A percentile compares a stretch with the other conserved stretches of the same genome.
phyloP scores from a whole-genome alignment of 2,329 filamentous ascomycete species.

The Calonectria ilicicola region DNA sequence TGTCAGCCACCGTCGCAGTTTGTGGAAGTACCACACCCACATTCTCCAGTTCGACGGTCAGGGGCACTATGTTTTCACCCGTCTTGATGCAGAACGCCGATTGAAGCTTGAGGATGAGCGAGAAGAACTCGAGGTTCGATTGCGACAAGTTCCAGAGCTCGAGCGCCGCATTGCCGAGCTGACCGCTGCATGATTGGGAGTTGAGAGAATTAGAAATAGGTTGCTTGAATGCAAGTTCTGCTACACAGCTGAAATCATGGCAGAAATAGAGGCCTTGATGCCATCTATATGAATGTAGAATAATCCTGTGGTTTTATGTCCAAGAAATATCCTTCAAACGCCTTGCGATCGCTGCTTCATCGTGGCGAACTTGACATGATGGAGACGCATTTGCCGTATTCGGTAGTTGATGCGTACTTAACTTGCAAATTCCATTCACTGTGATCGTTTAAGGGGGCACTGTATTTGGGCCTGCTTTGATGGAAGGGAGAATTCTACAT shows the following conservation, averaged over 20 bases:
- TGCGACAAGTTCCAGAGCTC: conserved; percentile 88
- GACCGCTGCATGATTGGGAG: conserved; percentile 52
- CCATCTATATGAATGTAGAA: conserved; percentile 17
- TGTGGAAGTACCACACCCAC: conserved; percentile 96
- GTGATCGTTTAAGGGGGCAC: too few species aligned
- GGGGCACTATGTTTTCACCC: conserved; percentile 90
- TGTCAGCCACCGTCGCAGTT: conserved; percentile 87
- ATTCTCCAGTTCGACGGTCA: conserved; percentile 98
- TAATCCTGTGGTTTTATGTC: background rate
- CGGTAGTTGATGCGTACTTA: background rate
- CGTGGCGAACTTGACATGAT: background rate
- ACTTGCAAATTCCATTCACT: background rate
- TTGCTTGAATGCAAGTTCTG: background rate
- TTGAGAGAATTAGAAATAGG: background rate
- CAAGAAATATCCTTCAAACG: background rate
- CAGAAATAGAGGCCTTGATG: background rate
- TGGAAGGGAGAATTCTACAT: too few species aligned
- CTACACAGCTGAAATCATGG: background rate
- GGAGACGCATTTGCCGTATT: background rate
- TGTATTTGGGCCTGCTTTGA: too few species aligned
- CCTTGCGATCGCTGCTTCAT: background rate
- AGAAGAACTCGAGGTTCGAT: conserved; percentile 88
- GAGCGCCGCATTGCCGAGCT: conserved; percentile 88
- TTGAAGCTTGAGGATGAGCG: conserved; percentile 94
- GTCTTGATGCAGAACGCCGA: conserved; percentile 87